Evolutionary conservation across 2,329 filamentous ascomycete genomes (phyloP), one percentile per base, ranked within the genome.

Genomic region (Neodidymelliopsis sp.): DNA sequence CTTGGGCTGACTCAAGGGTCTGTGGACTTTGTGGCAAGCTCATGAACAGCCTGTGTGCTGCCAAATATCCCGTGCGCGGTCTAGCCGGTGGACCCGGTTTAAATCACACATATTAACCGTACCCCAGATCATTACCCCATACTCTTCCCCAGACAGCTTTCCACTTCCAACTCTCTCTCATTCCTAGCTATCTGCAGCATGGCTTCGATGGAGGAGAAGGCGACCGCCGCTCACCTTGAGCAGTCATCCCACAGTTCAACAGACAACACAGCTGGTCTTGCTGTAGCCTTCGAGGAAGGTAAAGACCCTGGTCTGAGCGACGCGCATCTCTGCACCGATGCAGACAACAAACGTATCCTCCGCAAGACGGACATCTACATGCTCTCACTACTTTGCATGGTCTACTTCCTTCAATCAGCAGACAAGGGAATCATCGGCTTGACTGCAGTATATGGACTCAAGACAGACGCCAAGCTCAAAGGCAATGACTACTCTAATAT

Each of bases 391-490:
- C 57, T 63, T 19, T 61, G 58, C 35, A 59, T 61, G 60, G 60
- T 63, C 12, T 63, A 63, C 25, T 63, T 63, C 22, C 50, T 63
- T 4, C 60, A 63, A 15, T 60, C 57, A 2, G 59, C 59, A 12
- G 83, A 86, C 63, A 86, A 85, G 60, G 78, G 77, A 1, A 62
- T 66, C 22, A 59, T 66, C 60, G 48, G 66, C 43, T 35, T 81
- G 79, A 82, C 82, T 0, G 74, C 81, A 7, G 80, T 84, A 0
- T 84, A 84, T 53, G 82, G 25, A 78, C 74, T 3, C 80, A 53
- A 49, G 10, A 49, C 27, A 10, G 60, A 63, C 9, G 58, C 60
- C 8, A 42, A 75, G 7, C 71, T 81, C 5, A 53, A 62, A 2
- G 78, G 76, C 23, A 70, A 75, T 36, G 63, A 79, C 53, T 80